Conservation (phyloP, 768 basidiomycete species). For the Xerocomellus amylosporus region DNA sequence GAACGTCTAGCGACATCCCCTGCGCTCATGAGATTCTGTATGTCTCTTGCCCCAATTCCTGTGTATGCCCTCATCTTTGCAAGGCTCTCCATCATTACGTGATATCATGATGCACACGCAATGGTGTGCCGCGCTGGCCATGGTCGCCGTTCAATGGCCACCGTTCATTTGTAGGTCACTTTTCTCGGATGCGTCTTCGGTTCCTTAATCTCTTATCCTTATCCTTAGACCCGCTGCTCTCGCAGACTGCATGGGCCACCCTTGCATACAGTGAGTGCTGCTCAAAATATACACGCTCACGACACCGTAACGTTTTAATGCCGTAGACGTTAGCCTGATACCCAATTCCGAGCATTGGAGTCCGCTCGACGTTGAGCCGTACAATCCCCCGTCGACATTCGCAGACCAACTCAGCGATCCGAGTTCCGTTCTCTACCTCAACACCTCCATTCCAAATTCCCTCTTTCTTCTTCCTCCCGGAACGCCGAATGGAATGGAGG, state of each 20-base stretch:
- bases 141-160: slow-evolving; percentile 97
- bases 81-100: slow-evolving; percentile 88
- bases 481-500: slow-evolving; percentile 63
- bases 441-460: slow-evolving; percentile 62
- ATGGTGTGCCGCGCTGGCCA: slow-evolving; percentile 83
- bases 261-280: slow-evolving; percentile 61
- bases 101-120: slow-evolving; percentile 94
- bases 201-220: slow-evolving; percentile 16
- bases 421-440: slow-evolving; percentile 74
- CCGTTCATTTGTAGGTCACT: slow-evolving; percentile 73
- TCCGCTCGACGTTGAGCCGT: slow-evolving; percentile 55
- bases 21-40: slow-evolving; percentile 86
- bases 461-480: slow-evolving; percentile 69
- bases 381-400: slow-evolving; percentile 67
- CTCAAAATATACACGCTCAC: slow-evolving; percentile 9
- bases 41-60: slow-evolving; percentile 30
- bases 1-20: slow-evolving; percentile 83
- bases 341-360: slow-evolving; percentile 61
- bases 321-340: slow-evolving; percentile 70
- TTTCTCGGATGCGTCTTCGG: background rate
- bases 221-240: slow-evolving; percentile 77
- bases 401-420: slow-evolving; percentile 68
- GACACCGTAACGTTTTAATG: slow-evolving; percentile 4
- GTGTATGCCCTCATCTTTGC: slow-evolving; percentile 12
- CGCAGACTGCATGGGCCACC: slow-evolving; percentile 87